phyloP scores from a whole-genome alignment of 2,329 filamentous ascomycete species.

The Beauveria rudraprayagi region DNA sequence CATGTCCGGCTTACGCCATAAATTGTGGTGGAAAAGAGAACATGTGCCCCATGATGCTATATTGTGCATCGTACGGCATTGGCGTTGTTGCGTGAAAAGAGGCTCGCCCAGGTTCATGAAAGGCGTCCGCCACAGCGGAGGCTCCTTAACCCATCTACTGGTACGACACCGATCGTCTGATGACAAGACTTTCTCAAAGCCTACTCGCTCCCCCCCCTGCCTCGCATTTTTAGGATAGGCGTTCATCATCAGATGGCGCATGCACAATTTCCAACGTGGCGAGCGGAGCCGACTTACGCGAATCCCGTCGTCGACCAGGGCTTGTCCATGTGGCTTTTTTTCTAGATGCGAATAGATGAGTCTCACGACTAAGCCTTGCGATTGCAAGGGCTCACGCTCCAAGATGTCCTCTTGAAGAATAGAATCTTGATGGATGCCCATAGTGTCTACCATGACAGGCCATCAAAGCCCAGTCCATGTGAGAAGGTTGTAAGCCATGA shows the following conservation, averaged over 20 bases:
- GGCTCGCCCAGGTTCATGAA: not conserved
- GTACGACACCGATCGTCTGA: not conserved
- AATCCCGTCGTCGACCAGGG: conserved; percentile 6
- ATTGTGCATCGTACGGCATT: not conserved
- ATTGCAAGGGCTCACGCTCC: not conserved
- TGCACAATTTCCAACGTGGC: not conserved
- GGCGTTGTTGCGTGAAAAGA: not conserved
- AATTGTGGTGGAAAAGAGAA: not conserved
- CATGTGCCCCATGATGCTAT: not conserved
- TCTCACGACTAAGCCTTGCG: not conserved
- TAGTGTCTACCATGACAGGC: not conserved
- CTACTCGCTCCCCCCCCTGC: not conserved
- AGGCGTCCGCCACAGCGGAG: not conserved
- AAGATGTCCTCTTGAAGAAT: not conserved
- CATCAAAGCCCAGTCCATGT: not conserved
- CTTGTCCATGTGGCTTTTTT: not conserved
- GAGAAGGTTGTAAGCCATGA: not conserved
- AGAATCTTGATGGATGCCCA: not conserved
- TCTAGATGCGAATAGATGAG: not conserved
- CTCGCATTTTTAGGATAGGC: not conserved
- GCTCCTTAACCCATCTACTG: not conserved
- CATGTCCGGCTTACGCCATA: not conserved
- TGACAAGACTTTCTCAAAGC: not conserved
- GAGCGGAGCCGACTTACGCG: conserved; percentile 7
- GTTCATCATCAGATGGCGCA: not conserved